Evolutionary conservation across 2,329 filamentous ascomycete genomes (phyloP).

Genomic region (Exophiala dermatitidis): DNA sequence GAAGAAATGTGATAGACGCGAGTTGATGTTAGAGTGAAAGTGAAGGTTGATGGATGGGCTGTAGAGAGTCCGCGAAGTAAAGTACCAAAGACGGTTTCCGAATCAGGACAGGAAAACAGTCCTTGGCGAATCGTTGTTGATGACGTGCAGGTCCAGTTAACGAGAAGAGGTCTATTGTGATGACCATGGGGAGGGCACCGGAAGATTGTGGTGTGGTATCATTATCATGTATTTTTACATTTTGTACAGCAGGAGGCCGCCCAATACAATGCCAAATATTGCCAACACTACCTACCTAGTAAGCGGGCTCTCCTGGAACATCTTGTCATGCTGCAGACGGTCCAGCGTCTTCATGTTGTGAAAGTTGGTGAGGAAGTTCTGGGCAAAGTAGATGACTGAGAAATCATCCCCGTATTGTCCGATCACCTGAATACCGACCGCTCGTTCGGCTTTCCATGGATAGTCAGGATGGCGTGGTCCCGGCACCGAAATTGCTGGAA

Average conservation of each 20-base stretch:
- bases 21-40: too few species aligned
- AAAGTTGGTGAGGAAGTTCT: slow-evolving; percentile 15
- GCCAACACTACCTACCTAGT: background rate
- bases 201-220: too few species aligned
- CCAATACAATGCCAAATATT: background rate
- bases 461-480: slow-evolving; percentile 34
- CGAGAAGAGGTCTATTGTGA: background rate
- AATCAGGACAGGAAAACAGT: background rate
- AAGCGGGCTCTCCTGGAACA: background rate
- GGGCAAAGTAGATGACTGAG: slow-evolving; percentile 21
- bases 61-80: background rate
- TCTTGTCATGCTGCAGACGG: background rate
- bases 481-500: slow-evolving; percentile 83
- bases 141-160: background rate
- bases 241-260: background rate
- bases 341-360: slow-evolving; percentile 4
- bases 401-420: slow-evolving; percentile 43
- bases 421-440: slow-evolving; percentile 41
- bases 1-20: too few species aligned
- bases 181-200: too few species aligned
- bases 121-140: background rate
- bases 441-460: slow-evolving; percentile 20
- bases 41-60: too few species aligned
- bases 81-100: background rate
- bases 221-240: background rate